A percentile compares a stretch with the other conserved stretches of the same genome.
Evolutionary conservation across 768 basidiomycete genomes (phyloP).

Genomic region (Hygrocybe coccinea): DNA sequence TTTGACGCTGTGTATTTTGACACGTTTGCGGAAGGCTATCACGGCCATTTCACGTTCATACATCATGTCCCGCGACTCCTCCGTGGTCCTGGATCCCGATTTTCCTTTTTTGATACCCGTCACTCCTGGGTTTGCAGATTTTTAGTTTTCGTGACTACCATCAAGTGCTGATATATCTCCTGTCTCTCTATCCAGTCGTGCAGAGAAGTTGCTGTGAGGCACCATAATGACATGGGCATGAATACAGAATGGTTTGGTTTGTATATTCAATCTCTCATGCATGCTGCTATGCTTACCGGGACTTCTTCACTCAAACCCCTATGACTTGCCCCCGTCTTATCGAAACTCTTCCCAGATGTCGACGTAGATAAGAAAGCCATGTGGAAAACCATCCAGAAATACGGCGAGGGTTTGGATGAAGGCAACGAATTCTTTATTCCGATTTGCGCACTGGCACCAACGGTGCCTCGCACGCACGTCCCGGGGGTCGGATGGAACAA

Average conservation of each 20-base stretch:
- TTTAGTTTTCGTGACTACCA: background rate
- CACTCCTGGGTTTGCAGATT: background rate
- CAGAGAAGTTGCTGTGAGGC: background rate
- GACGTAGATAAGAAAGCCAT: background rate
- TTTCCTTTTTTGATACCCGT: background rate
- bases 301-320: background rate
- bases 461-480: background rate
- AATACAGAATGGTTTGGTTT: background rate
- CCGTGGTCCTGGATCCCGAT: conserved; percentile 2
- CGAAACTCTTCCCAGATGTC: background rate
- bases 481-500: background rate
- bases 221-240: background rate
- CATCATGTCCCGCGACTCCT: background rate
- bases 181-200: background rate
- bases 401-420: background rate
- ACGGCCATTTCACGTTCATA: background rate
- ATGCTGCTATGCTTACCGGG: background rate
- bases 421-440: background rate
- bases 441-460: conserved; percentile 1
- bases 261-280: background rate
- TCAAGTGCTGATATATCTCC: background rate
- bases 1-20: conserved; percentile 4
- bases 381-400: background rate
- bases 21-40: conserved; percentile 1
- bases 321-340: background rate